phyloP scores from a whole-genome alignment of 176 grass and related monocot genomes.

The Aegilops sharonensis region DNA sequence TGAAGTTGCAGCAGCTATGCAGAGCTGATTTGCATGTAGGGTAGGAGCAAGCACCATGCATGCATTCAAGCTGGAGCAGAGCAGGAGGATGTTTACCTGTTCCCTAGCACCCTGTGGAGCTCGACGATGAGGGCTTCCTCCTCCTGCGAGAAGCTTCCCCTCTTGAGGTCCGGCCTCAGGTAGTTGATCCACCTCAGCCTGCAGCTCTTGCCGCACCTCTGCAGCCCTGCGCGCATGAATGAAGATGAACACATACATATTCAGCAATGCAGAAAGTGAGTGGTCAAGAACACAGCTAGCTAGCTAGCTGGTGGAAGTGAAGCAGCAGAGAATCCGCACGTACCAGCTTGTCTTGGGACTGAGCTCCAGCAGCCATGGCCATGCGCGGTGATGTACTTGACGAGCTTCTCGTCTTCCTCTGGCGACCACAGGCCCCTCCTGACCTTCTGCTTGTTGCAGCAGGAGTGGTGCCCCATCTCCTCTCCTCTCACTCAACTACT shows the following conservation, averaged over 20 bases:
- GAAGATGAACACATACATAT: not conserved
- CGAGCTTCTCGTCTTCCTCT: slow-evolving; percentile 96
- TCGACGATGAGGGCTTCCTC: slow-evolving; percentile 97
- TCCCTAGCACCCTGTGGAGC: slow-evolving; percentile 93
- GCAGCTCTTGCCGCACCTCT: slow-evolving; percentile 99
- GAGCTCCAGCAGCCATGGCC: slow-evolving; percentile 99
- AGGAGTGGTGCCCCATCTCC: slow-evolving; percentile 95
- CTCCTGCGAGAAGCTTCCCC: slow-evolving; percentile 93
- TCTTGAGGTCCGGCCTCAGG: slow-evolving; percentile 95
- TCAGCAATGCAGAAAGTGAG: not conserved
- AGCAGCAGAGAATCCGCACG: not conserved
- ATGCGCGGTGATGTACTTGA: slow-evolving; percentile 77
- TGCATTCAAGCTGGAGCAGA: too few relatives aligned
- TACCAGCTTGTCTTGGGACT: slow-evolving; percentile 79
- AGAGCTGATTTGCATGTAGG: not conserved
- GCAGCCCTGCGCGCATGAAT: slow-evolving; percentile 48
- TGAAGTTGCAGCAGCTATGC: not conserved
- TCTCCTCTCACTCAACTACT: slow-evolving; percentile 23
- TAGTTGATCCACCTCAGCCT: slow-evolving; percentile 99
- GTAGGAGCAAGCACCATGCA: too few relatives aligned
- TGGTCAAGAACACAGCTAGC: not conserved
- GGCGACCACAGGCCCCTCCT: slow-evolving; percentile 97
- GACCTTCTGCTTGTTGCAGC: slow-evolving; percentile 99
- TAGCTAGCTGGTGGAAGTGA: not conserved
- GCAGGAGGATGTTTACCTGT: slow-evolving; percentile 50